Evolutionary conservation across 306 rosid genomes (phyloP).

Genomic region (Acacia crassicarpa): DNA sequence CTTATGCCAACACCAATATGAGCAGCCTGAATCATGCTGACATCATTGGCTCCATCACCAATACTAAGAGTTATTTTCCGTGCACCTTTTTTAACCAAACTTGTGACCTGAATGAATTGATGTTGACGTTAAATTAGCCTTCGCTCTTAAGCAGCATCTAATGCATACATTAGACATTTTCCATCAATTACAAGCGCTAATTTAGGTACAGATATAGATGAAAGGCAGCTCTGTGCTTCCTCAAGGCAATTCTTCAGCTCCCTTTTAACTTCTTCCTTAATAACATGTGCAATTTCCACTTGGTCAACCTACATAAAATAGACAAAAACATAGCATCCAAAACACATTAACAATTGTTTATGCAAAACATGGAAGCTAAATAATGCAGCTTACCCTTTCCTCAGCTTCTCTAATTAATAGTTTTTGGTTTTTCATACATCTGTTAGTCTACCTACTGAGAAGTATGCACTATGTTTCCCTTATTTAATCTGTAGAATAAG

Average conservation of each 20-base stretch:
- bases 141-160: constrained; percentile 76
- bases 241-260: constrained; percentile 62
- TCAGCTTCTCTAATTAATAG: constrained; percentile 70
- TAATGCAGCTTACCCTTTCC: constrained; percentile 49
- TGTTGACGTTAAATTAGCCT: neutral
- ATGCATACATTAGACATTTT: constrained; percentile 87
- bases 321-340: neutral
- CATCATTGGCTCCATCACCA: constrained; percentile 85
- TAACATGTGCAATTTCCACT: constrained; percentile 74
- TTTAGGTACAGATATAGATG: constrained; percentile 54
- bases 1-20: constrained; percentile 80
- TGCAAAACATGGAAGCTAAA: neutral
- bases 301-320: constrained; percentile 57
- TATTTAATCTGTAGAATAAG: too few species aligned
- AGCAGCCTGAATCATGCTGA: constrained; percentile 86
- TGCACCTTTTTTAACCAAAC: constrained; percentile 74
- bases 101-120: constrained; percentile 53
- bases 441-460: too few species aligned
- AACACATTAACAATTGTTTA: neutral
- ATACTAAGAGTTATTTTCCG: constrained; percentile 66
- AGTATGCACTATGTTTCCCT: too few species aligned
- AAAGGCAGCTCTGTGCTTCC: constrained; percentile 60
- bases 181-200: constrained; percentile 86
- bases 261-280: constrained; percentile 62
- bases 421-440: too few species aligned